These are phyloP conservation scores for Caloboletus inedulis DNA, from an alignment of 1,284 basidiomycete genomes.

Conservation along the genomic window DNA sequence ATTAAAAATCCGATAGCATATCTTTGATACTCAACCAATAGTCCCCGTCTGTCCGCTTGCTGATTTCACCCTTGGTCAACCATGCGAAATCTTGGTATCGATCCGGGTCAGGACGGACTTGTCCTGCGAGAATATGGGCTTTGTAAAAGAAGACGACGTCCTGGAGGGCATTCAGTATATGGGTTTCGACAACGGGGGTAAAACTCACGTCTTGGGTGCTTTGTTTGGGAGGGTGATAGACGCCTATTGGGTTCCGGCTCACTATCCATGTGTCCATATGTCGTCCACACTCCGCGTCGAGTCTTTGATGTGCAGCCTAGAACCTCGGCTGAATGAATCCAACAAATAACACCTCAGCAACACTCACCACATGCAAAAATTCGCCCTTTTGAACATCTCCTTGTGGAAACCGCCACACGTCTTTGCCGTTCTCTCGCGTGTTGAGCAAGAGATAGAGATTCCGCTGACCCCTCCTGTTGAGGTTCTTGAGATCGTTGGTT, in stretches of 20 bases:
- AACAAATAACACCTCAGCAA: neutral
- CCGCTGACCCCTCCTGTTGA: constrained; percentile 80
- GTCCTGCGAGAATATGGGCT: constrained; percentile 78
- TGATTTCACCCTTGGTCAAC: constrained; percentile 87
- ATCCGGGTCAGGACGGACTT: constrained; percentile 54
- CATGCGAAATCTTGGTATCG: constrained; percentile 77
- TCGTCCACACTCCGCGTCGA: constrained; percentile 64
- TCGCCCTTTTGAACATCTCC: constrained; percentile 62
- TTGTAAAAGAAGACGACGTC: constrained; percentile 74
- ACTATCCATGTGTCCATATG: constrained; percentile 84
- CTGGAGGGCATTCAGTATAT: constrained; percentile 30
- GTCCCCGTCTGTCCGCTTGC: constrained; percentile 54
- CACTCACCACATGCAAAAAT: constrained; percentile 63
- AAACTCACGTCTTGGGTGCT: constrained; percentile 36
- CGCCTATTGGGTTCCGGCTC: constrained; percentile 69
- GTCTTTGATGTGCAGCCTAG: constrained; percentile 67
- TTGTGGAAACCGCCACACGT: constrained; percentile 80
- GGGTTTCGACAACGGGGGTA: neutral
- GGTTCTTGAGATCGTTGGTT: constrained; percentile 61
- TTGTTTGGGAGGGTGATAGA: constrained; percentile 49
- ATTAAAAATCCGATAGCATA: constrained; percentile 64
- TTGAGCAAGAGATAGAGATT: constrained; percentile 84
- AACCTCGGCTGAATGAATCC: constrained; percentile 6
- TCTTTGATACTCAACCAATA: constrained; percentile 80
- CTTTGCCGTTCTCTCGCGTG: constrained; percentile 46